Evolutionary conservation across 441 rosid species (phyloP), one percentile per base, ranked within the genome.

Genomic region (Breynia disticha): DNA sequence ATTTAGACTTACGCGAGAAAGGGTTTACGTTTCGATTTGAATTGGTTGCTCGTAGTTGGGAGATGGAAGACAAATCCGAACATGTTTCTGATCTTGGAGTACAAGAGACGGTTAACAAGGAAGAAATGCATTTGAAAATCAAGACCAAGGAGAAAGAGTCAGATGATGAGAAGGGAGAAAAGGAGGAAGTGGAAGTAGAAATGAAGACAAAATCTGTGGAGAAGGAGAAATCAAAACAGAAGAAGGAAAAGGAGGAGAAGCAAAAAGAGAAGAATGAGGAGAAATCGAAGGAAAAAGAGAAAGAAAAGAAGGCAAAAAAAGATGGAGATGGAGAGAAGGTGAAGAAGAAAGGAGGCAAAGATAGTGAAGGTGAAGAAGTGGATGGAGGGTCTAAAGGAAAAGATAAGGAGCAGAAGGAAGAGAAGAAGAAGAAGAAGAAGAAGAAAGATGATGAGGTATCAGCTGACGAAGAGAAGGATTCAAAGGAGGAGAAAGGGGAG

Each of bases 141-240:
- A 74, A 84, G 74, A 54, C 78, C 16, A 57, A 76, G 22, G 83
- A 69, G 56, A 18, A 37, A 59, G 70, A 68, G 48, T 7, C 70
- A 19, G 56, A 38, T 9, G 71, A 60, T 19, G 60, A 18, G 62
- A 67, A 79, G 47, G 72, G 57, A 46, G 75, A 71, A 48, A 72
- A 76, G 32, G 55, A 60, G n/a, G 69, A 71, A 71, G 54, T 64
- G 50, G 84, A 80, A 55, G 53, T 73, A 55, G 80, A 76, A 53
- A 62, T 74, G 68, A 72, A 80, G 70, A 66, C 72, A 16, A 79
- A 79, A 67, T 74, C 76, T 0, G 53, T 42, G 2, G 86, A 83
- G 71, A 47, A 16, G 50, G 50, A 16, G 20, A 47, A 19, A 21
- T 5, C 20, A 16, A 47, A 16, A 16, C 19, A 19, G 12, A 35